Base-by-base conservation (phyloP, 257 asterid species). In the Coffea eugenioides region DNA sequence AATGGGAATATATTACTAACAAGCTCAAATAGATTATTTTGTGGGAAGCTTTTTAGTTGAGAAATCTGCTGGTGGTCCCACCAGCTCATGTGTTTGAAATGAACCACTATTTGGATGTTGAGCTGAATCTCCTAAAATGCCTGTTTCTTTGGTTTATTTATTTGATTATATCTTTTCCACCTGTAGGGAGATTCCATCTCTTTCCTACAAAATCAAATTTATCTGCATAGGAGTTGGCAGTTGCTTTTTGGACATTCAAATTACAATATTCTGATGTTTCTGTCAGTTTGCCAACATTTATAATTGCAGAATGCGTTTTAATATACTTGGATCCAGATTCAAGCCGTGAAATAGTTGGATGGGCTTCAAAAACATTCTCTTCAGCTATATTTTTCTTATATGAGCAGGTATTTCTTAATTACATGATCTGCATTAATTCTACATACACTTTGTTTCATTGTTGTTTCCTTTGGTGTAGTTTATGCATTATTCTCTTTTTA, bases 271-370 rank as follows among this genome's bases (percentile, higher is more conserved):
- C 98, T 94, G 89, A 93, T 90, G 86, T 88, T 85, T 64, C 86
- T 88, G 88, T 91, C 99, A 96, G 99, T 88, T 90, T 92, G 97
- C 99, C 99, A 70, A 94, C 99, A 83, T 91, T 96, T 87, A 94
- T 94, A 89, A 96, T 96, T 88, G 99, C 99, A 96, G 99, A 96
- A 89, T 96, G 99, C 71, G 99, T 96, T 78, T 90, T 96, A 41
- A 96, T 96, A 88, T 94, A 96, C 92, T 74, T 96, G 84, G 93
- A 94, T 84, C 98, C 99, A 43, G 97, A 96, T 84, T 89, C 97
- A 70, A 92, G 95, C 85, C 86, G 92, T 75, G 84, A 89, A 56
- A 85, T 94, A 82, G 97, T 96, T 66, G 88, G 90, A 82, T 96
- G 99, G 99, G 90, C 97, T 82, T 88, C 97, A 72, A 88, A 82